Base-by-base conservation (phyloP, 768 basidiomycete species). In the Hypholoma sublateritium region DNA sequence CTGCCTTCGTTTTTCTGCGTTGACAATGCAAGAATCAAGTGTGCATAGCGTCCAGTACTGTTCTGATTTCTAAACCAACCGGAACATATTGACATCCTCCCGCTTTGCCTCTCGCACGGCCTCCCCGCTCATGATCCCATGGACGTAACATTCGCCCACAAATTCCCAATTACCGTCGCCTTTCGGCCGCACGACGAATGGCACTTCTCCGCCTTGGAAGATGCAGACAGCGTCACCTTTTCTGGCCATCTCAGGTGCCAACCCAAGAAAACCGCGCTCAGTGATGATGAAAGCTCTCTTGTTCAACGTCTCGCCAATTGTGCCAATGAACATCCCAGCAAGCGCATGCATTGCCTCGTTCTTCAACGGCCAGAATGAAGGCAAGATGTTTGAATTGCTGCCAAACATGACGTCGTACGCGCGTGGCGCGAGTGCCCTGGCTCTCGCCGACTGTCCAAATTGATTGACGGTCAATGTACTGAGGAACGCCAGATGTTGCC, bases 71-170 rank as follows among this genome's bases (percentile, higher is more conserved):
- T 28, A 28, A 28, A 28, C 25, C 3, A 28, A 28, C 25, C 25
- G 25, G 25, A 28, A 28, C 25, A 28, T 28, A 3, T 28, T 28
- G 25, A 28, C 25, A 28, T 28, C 25, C 25, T 28, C 25, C 25
- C 25, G 25, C 25, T 28, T 28, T 28, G 25, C 25, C 25, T 28
- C 25, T 28, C 7, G 25, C 35, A 58, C 45, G 12, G 35, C 56
- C 17, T 52, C 50, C 11, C 56, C 56, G 12, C 46, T 19, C 56
- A 58, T 58, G 13, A 58, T 58, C 22, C 56, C 56, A 47, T 58
- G 56, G 5, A 58, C 19, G 45, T 58, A 58, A 16, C 56, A 58
- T 32, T 58, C 56, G 8, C 56, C 56, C 14, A 58, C 44, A 13
- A 58, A 36, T 14, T 51, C 50, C 44, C 50, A 58, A 9, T 24